A percentile compares a stretch with the other conserved stretches of the same genome.
Conservation (phyloP, 208 protist species). For the Histomonas meleagridis region DNA sequence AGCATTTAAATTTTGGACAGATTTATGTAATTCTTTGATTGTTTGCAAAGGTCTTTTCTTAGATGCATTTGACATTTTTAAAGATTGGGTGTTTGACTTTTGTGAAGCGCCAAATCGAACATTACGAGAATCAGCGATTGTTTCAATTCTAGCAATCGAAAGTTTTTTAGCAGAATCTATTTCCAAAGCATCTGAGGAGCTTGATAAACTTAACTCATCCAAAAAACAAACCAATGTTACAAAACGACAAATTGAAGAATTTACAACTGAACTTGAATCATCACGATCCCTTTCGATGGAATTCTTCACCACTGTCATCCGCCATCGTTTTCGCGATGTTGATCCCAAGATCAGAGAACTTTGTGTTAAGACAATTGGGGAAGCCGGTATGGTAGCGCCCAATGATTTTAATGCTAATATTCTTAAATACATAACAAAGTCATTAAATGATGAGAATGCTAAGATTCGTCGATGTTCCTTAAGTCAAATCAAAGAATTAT, state of each 20-base stretch:
- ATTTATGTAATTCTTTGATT: slow-evolving; percentile 2
- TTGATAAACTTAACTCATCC: not conserved
- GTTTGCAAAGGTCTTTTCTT: not conserved
- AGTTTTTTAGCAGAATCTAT: not conserved
- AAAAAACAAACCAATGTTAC: not conserved
- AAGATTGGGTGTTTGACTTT: not conserved
- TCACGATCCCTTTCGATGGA: not conserved
- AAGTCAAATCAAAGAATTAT: not conserved
- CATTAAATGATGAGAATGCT: not conserved
- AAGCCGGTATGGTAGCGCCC: not conserved
- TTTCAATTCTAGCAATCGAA: not conserved
- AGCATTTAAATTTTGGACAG: not conserved
- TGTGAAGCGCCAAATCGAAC: not conserved
- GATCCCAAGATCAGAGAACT: not conserved
- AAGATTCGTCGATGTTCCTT: not conserved
- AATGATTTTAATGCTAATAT: not conserved
- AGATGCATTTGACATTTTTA: slow-evolving; percentile 17
- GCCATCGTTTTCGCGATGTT: not conserved
- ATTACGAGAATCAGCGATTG: not conserved
- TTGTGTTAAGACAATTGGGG: not conserved
- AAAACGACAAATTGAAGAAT: not conserved
- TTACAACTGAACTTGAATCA: not conserved
- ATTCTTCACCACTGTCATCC: not conserved
- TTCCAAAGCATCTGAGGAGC: not conserved
- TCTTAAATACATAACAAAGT: not conserved